These are phyloP conservation scores for Meira nashicola DNA, from an alignment of 1,284 basidiomycete species.

Conservation along the genomic window DNA sequence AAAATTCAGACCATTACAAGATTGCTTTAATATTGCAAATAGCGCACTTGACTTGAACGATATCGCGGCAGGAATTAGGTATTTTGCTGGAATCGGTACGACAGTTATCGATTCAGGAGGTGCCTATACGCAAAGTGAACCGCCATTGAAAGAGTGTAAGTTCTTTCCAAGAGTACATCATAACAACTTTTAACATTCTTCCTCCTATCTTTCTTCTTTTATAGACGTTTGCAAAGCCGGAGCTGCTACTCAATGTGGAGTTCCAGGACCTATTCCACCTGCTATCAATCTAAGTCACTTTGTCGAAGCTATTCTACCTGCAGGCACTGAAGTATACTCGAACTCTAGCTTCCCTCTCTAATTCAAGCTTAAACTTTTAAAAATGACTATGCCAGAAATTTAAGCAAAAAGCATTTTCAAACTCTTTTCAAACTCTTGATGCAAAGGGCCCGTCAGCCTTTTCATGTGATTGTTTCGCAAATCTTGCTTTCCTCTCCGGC, in stretches of 20 bases:
- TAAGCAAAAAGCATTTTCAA: too few species aligned
- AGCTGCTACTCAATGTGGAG: background rate
- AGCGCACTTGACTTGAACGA: conserved; percentile 3
- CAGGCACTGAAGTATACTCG: too few species aligned
- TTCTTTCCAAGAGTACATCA: background rate
- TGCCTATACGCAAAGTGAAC: background rate
- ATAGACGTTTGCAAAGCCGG: conserved; percentile 2
- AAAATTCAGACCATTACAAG: conserved; percentile 5
- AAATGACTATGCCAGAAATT: too few species aligned
- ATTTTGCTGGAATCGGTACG: background rate
- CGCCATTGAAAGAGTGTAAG: conserved; percentile 4
- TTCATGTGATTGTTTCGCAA: too few species aligned
- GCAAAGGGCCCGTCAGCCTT: too few species aligned
- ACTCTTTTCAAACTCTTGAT: too few species aligned
- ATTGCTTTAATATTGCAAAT: conserved; percentile 10
- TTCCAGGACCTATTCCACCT: background rate
- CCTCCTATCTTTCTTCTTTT: background rate
- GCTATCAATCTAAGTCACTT: too few species aligned
- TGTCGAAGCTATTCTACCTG: too few species aligned
- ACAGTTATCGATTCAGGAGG: background rate
- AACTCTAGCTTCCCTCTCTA: too few species aligned
- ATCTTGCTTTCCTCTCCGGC: too few species aligned
- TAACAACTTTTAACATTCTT: background rate
- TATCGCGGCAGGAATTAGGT: background rate
- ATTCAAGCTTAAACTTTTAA: too few species aligned